Evolutionary conservation across 208 protist species (phyloP), one percentile per base, ranked within the genome.

Genomic region (Lotmaria passim): DNA sequence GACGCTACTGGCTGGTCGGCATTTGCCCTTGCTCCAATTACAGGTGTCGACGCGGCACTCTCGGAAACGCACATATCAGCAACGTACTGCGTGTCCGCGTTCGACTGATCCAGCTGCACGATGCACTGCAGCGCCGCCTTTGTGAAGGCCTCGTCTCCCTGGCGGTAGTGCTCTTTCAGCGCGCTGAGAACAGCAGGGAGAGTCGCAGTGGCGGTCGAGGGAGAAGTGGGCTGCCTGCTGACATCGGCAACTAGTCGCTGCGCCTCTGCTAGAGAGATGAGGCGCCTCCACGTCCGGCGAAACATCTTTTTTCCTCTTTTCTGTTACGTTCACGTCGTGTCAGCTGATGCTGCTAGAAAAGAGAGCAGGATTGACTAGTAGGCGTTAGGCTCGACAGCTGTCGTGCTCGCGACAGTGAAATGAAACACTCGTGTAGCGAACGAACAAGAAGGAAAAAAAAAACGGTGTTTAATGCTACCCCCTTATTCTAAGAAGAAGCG

Each of bases 21-120:
- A 2, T 47, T 10, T 17, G 23, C 50, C 6, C 1, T 51, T 38
- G 19, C 14, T 0, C 24, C 23, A 6, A 28, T 44, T 7, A 38
- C 41, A 10, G 24, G n/a, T 0, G 28, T n/a, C 14, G 31, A 7
- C 11, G 23, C 31, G 0, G 28, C 26, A 2, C n/a, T 14, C n/a
- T 21, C 39, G 19, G 46, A 14, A 14, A 63, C 38, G 15, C 63
- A 53, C 7, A 63, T 55, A 26, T 47, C 36, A 2, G 82, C 79
- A 33, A 93, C 83, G 46, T 75, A 33, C 23, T 44, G 57, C 17
- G 82, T 86, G 69, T 91, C 88, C n/a, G 67, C 78, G 64, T 89
- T 79, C 4, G 79, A 88, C 31, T 73, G 56, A 56, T 93, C 88
- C 17, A 93, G 73, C 44, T 75, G 66, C 34, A 93, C 68, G 2